These are phyloP conservation scores for Wickerhamomyces hampshirensis DNA, from an alignment of 805 yeast genomes.

Conservation along the genomic window DNA sequence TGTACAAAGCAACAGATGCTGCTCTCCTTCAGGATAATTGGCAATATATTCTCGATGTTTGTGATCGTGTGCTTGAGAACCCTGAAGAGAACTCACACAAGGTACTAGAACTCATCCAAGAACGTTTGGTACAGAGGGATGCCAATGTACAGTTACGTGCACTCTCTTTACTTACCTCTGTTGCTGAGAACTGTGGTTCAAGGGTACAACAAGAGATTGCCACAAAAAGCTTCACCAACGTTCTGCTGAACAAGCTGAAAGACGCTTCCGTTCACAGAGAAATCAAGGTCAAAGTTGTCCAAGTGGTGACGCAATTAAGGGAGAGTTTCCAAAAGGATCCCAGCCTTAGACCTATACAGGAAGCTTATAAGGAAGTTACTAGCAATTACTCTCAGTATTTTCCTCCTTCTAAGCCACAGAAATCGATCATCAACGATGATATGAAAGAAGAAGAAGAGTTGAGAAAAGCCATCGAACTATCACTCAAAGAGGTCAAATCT, in stretches of 20 bases:
- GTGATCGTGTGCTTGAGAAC: slow-evolving; percentile 58
- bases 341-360: slow-evolving; percentile 63
- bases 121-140: slow-evolving; percentile 45
- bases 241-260: slow-evolving; percentile 44
- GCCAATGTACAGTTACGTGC: slow-evolving; percentile 65
- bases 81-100: slow-evolving; percentile 44
- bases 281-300: slow-evolving; percentile 61
- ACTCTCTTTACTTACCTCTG: slow-evolving; percentile 47
- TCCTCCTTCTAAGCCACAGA: slow-evolving; percentile 56
- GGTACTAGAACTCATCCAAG: slow-evolving; percentile 38
- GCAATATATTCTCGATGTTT: slow-evolving; percentile 57
- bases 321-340: slow-evolving; percentile 69
- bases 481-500: slow-evolving; percentile 35
- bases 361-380: slow-evolving; percentile 49
- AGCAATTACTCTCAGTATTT: slow-evolving; percentile 34
- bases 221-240: slow-evolving; percentile 45
- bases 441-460: slow-evolving; percentile 74
- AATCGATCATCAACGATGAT: slow-evolving; percentile 39
- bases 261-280: slow-evolving; percentile 57
- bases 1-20: slow-evolving; percentile 56
- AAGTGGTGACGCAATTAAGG: slow-evolving; percentile 63
- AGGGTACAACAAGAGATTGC: slow-evolving; percentile 60
- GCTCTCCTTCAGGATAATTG: slow-evolving; percentile 63
- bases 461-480: slow-evolving; percentile 67
- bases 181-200: slow-evolving; percentile 78